A percentile compares a stretch with the other conserved stretches of the same genome.
Evolutionary conservation across 2,329 filamentous ascomycete genomes (phyloP).

Genomic region (Microsporum canis): DNA sequence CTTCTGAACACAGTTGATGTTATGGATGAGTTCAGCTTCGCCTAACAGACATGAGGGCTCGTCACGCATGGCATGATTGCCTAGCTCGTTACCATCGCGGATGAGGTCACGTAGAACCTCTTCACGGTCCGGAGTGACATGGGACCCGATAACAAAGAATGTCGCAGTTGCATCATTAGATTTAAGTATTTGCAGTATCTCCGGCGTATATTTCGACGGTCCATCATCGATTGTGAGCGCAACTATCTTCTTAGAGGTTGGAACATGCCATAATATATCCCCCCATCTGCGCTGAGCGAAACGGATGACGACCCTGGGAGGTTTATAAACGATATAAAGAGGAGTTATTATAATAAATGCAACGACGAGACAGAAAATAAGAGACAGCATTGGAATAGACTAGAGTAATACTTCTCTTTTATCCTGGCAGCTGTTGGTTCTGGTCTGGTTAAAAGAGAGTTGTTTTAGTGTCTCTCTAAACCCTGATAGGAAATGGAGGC

Average conservation of each 20-base stretch:
- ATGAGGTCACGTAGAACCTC: slow-evolving; percentile 47
- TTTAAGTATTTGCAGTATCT: slow-evolving; percentile 58
- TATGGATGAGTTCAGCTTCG: slow-evolving; percentile 46
- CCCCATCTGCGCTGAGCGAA: slow-evolving; percentile 63
- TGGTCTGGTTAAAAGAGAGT: not conserved
- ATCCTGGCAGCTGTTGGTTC: not conserved
- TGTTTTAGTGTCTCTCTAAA: not conserved
- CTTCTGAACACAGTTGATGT: slow-evolving; percentile 55
- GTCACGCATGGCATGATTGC: slow-evolving; percentile 83
- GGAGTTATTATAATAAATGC: slow-evolving; percentile 18
- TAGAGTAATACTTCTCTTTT: not conserved
- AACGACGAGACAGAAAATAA: not conserved
- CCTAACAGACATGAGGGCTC: slow-evolving; percentile 57
- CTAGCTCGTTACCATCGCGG: slow-evolving; percentile 58
- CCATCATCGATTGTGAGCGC: slow-evolving; percentile 82
- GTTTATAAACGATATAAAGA: slow-evolving; percentile 69
- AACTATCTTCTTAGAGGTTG: slow-evolving; percentile 49
- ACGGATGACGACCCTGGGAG: slow-evolving; percentile 57
- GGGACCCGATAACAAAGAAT: slow-evolving; percentile 78
- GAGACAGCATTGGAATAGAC: not conserved
- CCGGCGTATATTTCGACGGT: slow-evolving; percentile 58
- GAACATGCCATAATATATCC: slow-evolving; percentile 64
- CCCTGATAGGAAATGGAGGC: not conserved
- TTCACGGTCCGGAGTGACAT: slow-evolving; percentile 43
- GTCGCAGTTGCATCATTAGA: slow-evolving; percentile 61